These are phyloP conservation scores for Abrus precatorius DNA, from an alignment of 306 rosid genomes.

Conservation along the genomic window DNA sequence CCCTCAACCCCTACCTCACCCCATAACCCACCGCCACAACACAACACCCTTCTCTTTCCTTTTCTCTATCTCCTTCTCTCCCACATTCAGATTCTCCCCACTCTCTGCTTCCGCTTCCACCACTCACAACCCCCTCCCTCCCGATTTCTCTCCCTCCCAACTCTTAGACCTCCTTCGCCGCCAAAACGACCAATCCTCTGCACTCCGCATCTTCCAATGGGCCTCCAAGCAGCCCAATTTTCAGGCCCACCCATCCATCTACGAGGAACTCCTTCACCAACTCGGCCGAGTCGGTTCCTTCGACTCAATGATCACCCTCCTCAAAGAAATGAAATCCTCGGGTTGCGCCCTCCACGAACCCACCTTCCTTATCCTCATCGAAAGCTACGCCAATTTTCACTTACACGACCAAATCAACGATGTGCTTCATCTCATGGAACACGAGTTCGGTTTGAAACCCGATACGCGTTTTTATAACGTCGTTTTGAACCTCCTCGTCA, in stretches of 20 bases:
- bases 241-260: conserved; percentile 56
- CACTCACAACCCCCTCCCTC: conserved; percentile 71
- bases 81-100: conserved; percentile 38
- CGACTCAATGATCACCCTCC: conserved; percentile 60
- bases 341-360: conserved; percentile 46
- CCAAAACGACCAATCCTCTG: conserved; percentile 75
- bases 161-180: conserved; percentile 75
- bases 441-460: conserved; percentile 63
- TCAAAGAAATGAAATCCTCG: conserved; percentile 59
- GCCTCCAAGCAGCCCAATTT: conserved; percentile 80
- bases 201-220: conserved; percentile 72
- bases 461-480: conserved; percentile 73
- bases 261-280: conserved; percentile 67
- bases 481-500: conserved; percentile 71
- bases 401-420: conserved; percentile 60
- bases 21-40: conserved; percentile 30
- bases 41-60: conserved; percentile 47
- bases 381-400: conserved; percentile 59
- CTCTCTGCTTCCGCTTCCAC: conserved; percentile 47
- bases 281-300: conserved; percentile 64
- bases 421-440: conserved; percentile 60
- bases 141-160: conserved; percentile 67
- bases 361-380: conserved; percentile 63
- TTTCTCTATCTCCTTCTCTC: conserved; percentile 27
- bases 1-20: conserved; percentile 52